Evolutionary conservation across 2,329 filamentous ascomycete genomes (phyloP).

Genomic region (Aureobasidium sp.): DNA sequence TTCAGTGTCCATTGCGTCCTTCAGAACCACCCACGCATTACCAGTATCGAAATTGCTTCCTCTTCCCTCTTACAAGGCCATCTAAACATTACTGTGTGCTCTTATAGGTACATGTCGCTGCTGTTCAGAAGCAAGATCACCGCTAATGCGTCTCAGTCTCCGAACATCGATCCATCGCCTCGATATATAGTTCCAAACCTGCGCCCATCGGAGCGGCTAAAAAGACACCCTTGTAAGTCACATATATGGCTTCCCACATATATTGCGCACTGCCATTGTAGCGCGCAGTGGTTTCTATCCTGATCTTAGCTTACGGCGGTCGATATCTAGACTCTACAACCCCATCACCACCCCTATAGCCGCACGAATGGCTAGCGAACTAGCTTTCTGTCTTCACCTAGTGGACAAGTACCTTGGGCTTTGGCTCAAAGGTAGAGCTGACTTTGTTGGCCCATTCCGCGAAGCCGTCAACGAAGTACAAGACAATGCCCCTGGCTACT

Average conservation of each 20-base stretch:
- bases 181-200: neutral
- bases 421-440: neutral
- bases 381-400: neutral
- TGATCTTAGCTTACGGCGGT: neutral
- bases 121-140: neutral
- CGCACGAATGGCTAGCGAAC: neutral
- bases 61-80: neutral
- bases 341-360: neutral
- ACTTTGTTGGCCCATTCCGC: neutral
- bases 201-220: neutral
- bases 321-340: neutral
- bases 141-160: neutral
- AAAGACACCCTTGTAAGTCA: neutral
- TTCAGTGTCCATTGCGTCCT: neutral
- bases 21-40: neutral
- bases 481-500: neutral
- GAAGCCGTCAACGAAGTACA: neutral
- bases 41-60: neutral
- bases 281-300: neutral
- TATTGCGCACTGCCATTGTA: neutral
- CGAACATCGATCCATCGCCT: neutral
- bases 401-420: neutral
- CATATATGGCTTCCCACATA: too few relatives aligned
- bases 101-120: neutral
- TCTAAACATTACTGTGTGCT: too few relatives aligned